These are phyloP conservation scores for Usnea hakonensis DNA, from an alignment of 495 filamentous ascomycete species.

Conservation along the genomic window DNA sequence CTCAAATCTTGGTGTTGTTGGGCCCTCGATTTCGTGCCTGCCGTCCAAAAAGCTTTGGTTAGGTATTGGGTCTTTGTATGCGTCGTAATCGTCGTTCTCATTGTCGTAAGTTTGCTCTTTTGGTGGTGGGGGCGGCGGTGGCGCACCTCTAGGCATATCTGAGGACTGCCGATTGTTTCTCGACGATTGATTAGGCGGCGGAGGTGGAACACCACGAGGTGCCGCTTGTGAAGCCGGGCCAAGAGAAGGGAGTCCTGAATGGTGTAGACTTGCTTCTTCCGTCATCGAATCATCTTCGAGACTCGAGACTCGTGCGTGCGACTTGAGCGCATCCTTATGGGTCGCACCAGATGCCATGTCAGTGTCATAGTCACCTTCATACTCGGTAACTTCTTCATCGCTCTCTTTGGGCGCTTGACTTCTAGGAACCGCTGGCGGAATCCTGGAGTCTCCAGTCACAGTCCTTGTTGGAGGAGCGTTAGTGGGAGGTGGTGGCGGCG, in stretches of 20 bases:
- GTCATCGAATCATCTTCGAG: conserved; percentile 46
- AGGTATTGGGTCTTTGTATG: conserved; percentile 57
- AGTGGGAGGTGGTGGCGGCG: conserved; percentile 70
- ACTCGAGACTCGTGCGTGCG: conserved; percentile 71
- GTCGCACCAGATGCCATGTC: conserved; percentile 86
- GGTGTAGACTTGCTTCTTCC: conserved; percentile 45
- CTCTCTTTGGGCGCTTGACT: conserved; percentile 49
- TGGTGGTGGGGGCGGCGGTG: conserved; percentile 55
- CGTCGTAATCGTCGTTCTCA: conserved; percentile 66
- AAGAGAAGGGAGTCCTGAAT: conserved; percentile 40
- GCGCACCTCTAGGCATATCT: conserved; percentile 63
- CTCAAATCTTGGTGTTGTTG: conserved; percentile 28
- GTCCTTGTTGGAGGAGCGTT: conserved; percentile 47
- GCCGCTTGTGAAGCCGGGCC: conserved; percentile 51
- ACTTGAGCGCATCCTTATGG: conserved; percentile 83
- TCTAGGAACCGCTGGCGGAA: conserved; percentile 32
- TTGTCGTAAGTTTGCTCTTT: conserved; percentile 42
- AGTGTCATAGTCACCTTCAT: conserved; percentile 97
- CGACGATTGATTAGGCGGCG: conserved; percentile 44
- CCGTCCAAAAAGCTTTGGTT: conserved; percentile 26
- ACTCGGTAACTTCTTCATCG: conserved; percentile 82
- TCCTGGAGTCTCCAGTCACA: conserved; percentile 50
- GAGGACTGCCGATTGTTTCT: conserved; percentile 46
- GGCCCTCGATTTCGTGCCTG: conserved; percentile 11
- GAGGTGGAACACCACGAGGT: conserved; percentile 47